Conservation (phyloP, 805 yeast genomes). For the Millerozyma acaciae region DNA sequence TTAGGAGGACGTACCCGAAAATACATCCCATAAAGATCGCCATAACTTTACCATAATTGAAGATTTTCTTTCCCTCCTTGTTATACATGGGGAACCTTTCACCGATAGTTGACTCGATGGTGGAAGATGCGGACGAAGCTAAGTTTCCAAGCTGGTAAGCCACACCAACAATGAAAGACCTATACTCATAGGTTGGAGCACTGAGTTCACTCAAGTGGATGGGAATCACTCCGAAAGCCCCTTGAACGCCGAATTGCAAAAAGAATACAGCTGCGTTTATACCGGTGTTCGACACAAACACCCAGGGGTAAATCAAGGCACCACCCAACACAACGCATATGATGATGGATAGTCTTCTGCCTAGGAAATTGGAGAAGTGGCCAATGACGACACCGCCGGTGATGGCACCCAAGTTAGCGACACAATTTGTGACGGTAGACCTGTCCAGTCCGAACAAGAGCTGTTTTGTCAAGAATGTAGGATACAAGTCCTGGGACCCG, state of each 20-base stretch:
- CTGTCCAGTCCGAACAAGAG: constrained; percentile 28
- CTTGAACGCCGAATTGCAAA: constrained; percentile 62
- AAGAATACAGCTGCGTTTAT: constrained; percentile 59
- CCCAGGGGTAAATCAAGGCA: constrained; percentile 41
- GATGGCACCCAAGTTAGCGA: constrained; percentile 40
- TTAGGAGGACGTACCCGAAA: constrained; percentile 46
- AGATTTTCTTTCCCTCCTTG: constrained; percentile 20
- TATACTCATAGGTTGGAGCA: constrained; percentile 48
- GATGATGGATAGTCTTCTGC: constrained; percentile 34
- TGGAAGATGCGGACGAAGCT: constrained; percentile 62
- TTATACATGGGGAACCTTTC: constrained; percentile 40
- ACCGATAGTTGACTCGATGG: constrained; percentile 65
- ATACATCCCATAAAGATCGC: constrained; percentile 65
- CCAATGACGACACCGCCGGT: constrained; percentile 45
- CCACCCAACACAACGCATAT: constrained; percentile 32
- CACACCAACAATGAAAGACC: constrained; percentile 60
- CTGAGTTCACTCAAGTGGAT: constrained; percentile 59
- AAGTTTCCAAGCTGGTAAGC: constrained; percentile 68
- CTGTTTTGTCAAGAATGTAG: constrained; percentile 35
- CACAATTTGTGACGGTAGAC: constrained; percentile 38
- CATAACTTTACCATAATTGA: constrained; percentile 59
- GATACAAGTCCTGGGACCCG: constrained; percentile 41
- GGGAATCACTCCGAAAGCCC: constrained; percentile 68
- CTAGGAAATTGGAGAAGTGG: constrained; percentile 32
- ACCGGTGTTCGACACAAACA: constrained; percentile 29